Percentiles rank a stretch among this genome's conserved stretches.
Evolutionary conservation across 2,329 filamentous ascomycete genomes (phyloP).

Genomic region (Acephala macrosclerotiorum): DNA sequence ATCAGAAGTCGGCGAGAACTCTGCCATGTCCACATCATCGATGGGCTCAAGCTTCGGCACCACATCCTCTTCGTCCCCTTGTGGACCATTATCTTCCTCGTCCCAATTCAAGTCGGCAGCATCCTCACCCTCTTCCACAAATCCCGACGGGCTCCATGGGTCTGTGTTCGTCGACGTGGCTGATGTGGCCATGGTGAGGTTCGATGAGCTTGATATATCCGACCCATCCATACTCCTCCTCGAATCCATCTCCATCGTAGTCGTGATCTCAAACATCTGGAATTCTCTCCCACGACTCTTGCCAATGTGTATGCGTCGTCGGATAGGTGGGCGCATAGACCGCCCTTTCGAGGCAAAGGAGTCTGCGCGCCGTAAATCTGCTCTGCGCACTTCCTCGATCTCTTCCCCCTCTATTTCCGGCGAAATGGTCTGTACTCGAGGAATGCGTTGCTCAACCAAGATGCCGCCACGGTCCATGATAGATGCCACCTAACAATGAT

Average conservation of each 20-base stretch:
- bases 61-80: conserved; percentile 43
- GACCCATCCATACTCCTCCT: conserved; percentile 42
- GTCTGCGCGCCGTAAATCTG: conserved; percentile 18
- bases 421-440: conserved; percentile 33
- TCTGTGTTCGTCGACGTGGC: conserved; percentile 39
- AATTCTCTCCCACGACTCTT: conserved; percentile 26
- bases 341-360: conserved; percentile 20
- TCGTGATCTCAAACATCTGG: conserved; percentile 33
- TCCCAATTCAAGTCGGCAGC: conserved; percentile 41
- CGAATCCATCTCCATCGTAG: conserved; percentile 28
- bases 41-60: conserved; percentile 64
- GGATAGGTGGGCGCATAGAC: conserved; percentile 29
- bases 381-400: conserved; percentile 36
- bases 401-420: conserved; percentile 36
- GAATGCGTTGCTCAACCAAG: conserved; percentile 31
- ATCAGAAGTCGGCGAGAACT: conserved; percentile 52
- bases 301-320: conserved; percentile 29
- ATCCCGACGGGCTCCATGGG: conserved; percentile 40
- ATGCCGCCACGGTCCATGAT: conserved; percentile 31
- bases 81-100: conserved; percentile 38
- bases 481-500: conserved; percentile 21
- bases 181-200: conserved; percentile 40
- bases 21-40: conserved; percentile 60
- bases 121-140: conserved; percentile 39
- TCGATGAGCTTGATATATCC: conserved; percentile 36